phyloP scores from a whole-genome alignment of 2,329 filamentous ascomycete genomes.

The Xylaria sp. region DNA sequence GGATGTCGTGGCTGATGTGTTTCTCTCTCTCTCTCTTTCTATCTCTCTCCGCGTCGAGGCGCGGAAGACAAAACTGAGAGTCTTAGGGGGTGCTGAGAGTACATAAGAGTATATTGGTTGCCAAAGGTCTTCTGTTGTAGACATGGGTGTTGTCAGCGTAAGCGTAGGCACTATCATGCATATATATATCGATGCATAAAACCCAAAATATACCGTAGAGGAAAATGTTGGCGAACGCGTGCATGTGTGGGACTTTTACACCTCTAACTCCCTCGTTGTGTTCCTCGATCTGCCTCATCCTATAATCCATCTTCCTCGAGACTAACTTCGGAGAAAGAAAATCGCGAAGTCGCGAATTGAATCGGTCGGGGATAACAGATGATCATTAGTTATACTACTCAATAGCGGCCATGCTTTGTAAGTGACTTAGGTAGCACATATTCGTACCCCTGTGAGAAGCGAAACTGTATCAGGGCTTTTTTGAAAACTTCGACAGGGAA shows the following conservation, averaged over 20 bases:
- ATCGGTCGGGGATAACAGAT: background rate
- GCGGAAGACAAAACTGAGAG: background rate
- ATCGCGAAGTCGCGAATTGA: background rate
- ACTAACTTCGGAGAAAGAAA: background rate
- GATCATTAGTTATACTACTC: background rate
- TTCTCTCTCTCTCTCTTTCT: background rate
- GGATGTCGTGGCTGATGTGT: too few species aligned
- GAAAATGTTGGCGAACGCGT: background rate
- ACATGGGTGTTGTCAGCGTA: too few species aligned
- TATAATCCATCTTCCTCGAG: background rate
- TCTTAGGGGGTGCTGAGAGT: background rate
- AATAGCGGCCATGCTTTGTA: too few species aligned
- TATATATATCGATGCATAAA: too few species aligned
- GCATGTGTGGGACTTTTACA: background rate
- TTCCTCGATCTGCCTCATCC: background rate
- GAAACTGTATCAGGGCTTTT: background rate
- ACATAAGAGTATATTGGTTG: too few species aligned
- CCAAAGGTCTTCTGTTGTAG: too few species aligned
- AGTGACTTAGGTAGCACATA: background rate
- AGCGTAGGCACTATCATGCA: too few species aligned
- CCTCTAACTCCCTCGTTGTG: background rate
- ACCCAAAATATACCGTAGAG: background rate
- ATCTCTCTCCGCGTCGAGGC: too few species aligned
- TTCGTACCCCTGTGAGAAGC: background rate
- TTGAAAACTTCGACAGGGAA: background rate